phyloP scores from a whole-genome alignment of 2,329 filamentous ascomycete species.

The Fusarium subglutinans region DNA sequence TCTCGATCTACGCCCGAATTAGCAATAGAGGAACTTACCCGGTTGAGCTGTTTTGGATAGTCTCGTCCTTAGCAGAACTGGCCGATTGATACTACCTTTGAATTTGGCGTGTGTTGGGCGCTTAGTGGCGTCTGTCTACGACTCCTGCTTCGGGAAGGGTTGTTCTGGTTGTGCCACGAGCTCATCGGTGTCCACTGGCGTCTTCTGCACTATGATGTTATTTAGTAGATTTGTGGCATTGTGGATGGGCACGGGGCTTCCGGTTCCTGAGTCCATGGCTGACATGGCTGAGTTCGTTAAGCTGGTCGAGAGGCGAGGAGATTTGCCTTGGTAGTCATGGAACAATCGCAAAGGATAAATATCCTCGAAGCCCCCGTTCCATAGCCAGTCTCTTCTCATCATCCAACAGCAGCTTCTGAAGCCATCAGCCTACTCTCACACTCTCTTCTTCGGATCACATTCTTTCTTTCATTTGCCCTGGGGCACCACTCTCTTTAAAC shows the following conservation, averaged over 20 bases:
- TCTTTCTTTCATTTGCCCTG: slow-evolving; percentile 14
- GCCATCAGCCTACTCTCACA: slow-evolving; percentile 33
- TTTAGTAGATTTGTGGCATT: slow-evolving; percentile 10
- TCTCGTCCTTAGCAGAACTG: slow-evolving; percentile 5
- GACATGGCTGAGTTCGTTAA: slow-evolving; percentile 3
- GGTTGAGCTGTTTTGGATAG: not conserved
- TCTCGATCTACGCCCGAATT: not conserved
- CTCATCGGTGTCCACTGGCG: slow-evolving; percentile 4
- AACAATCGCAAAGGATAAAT: slow-evolving; percentile 34
- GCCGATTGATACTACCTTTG: not conserved
- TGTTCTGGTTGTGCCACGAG: not conserved
- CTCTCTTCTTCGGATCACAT: slow-evolving; percentile 26
- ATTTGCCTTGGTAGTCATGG: not conserved
- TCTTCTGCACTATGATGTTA: not conserved
- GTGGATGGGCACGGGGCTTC: slow-evolving; percentile 27
- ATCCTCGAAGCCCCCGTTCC: slow-evolving; percentile 16
- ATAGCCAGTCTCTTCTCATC: slow-evolving; percentile 5
- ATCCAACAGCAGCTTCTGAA: slow-evolving; percentile 38
- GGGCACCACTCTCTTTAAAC: slow-evolving; percentile 38
- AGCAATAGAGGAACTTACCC: not conserved
- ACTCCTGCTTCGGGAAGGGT: slow-evolving; percentile 7
- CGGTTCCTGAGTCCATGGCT: slow-evolving; percentile 13
- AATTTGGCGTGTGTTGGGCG: slow-evolving; percentile 3
- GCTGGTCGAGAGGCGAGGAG: not conserved
- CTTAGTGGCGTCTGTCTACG: slow-evolving; percentile 33